phyloP scores from a whole-genome alignment of 352 stramenopile genomes.

The Blastocystis sp. region DNA sequence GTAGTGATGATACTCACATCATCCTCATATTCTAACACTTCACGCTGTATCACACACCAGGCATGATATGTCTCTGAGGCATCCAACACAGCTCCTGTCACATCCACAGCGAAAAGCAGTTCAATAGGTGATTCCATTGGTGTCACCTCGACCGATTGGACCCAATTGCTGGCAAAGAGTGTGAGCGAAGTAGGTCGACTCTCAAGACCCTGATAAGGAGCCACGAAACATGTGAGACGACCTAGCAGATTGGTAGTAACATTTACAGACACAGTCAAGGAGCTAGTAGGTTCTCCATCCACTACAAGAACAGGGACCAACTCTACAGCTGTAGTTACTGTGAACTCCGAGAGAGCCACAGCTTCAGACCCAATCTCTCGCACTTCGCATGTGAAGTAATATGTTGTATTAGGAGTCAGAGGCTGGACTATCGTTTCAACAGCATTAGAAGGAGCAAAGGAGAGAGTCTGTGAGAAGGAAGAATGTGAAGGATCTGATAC shows the following conservation, averaged over 20 bases:
- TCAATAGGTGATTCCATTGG: not conserved
- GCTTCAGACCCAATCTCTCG: not conserved
- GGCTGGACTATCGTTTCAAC: not conserved
- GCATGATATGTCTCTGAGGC: not conserved
- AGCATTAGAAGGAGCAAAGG: not conserved
- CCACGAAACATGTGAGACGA: slow-evolving; percentile 25
- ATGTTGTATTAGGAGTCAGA: not conserved
- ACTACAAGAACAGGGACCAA: slow-evolving; percentile 6
- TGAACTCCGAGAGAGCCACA: not conserved
- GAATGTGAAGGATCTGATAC: not conserved
- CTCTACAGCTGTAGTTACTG: not conserved
- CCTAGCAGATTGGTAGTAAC: slow-evolving; percentile 9
- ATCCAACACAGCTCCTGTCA: not conserved
- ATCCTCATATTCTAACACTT: not conserved
- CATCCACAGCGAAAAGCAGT: slow-evolving; percentile 8
- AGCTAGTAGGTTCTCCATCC: slow-evolving; percentile 28
- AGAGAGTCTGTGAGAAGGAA: not conserved
- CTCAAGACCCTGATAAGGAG: not conserved
- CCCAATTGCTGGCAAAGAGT: not conserved
- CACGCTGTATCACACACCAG: not conserved
- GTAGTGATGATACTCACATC: not conserved
- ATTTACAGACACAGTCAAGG: not conserved
- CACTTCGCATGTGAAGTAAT: not conserved
- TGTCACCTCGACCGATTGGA: not conserved
- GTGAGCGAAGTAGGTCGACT: not conserved